Conservation (phyloP, 176 grass and related monocot genomes). For the Eleusine coracana region DNA sequence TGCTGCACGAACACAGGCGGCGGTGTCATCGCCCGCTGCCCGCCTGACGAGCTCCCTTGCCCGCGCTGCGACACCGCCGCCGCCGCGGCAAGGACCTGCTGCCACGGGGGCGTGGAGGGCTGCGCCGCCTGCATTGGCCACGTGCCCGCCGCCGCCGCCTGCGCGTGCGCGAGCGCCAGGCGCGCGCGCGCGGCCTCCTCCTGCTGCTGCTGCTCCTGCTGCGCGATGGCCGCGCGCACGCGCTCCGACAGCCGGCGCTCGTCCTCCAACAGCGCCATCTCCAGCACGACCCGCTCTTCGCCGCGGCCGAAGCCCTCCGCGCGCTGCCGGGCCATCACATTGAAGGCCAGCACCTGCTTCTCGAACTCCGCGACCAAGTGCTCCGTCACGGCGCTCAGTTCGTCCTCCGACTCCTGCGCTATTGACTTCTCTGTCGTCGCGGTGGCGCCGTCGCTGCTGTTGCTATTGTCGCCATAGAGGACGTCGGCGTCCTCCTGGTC, state of each 20-base stretch:
- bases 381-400: background rate
- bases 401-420: background rate
- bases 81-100: constrained; percentile 2
- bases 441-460: background rate
- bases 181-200: constrained; percentile 28
- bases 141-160: constrained; percentile 10
- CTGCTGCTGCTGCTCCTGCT: constrained; percentile 23
- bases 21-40: background rate
- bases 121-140: constrained; percentile 27
- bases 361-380: background rate
- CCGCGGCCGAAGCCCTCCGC: background rate
- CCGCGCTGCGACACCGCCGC: background rate
- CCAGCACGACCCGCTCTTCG: constrained; percentile 33
- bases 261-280: background rate
- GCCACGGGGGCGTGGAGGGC: background rate
- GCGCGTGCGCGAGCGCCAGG: constrained; percentile 25
- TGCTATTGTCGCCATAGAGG: background rate
- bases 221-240: constrained; percentile 8
- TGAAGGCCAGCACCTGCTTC: constrained; percentile 52
- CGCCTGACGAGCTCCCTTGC: background rate
- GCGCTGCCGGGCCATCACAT: constrained; percentile 17
- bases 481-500: constrained; percentile 29
- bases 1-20: background rate
- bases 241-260: constrained; percentile 23
- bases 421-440: constrained; percentile 6